Conservation (phyloP, 495 filamentous ascomycete species). For the Aspergillus ostianus region DNA sequence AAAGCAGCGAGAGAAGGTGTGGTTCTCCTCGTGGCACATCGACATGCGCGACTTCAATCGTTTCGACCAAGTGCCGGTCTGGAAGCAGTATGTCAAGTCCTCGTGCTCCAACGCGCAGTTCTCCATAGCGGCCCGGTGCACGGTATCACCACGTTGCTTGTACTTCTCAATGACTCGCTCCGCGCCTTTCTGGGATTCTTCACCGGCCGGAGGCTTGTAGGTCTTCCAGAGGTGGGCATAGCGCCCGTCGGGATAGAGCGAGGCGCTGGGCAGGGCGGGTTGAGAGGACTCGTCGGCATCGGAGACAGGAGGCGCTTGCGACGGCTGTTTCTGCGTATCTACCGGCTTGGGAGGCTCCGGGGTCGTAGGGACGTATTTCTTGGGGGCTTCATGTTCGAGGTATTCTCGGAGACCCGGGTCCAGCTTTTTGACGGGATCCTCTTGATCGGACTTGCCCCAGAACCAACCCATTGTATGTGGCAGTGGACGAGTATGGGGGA, state of each 20-base stretch:
- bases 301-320: constrained; percentile 18
- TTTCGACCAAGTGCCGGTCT: constrained; percentile 53
- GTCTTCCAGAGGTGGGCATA: constrained; percentile 93
- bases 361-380: constrained; percentile 61
- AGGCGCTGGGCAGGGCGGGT: constrained; percentile 54
- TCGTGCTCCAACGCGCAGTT: constrained; percentile 88
- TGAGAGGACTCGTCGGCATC: constrained; percentile 27
- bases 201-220: constrained; percentile 66
- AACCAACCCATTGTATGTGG: constrained; percentile 62
- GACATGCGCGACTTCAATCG: constrained; percentile 54
- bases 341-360: constrained; percentile 14
- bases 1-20: constrained; percentile 75
- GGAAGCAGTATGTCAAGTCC: constrained; percentile 72
- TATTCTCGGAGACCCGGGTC: constrained; percentile 83
- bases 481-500: not conserved
- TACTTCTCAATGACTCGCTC: constrained; percentile 77
- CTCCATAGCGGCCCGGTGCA: constrained; percentile 82
- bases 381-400: constrained; percentile 77
- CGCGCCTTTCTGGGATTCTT: constrained; percentile 57
- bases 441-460: constrained; percentile 49
- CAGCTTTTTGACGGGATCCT: constrained; percentile 76
- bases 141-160: constrained; percentile 74
- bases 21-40: constrained; percentile 72
- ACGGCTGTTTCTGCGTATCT: constrained; percentile 18
- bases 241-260: constrained; percentile 74